A percentile compares a stretch with the other conserved stretches of the same genome.
These are phyloP conservation scores for Onygena corvina DNA, from an alignment of 2,329 filamentous ascomycete species.

Conservation along the genomic window DNA sequence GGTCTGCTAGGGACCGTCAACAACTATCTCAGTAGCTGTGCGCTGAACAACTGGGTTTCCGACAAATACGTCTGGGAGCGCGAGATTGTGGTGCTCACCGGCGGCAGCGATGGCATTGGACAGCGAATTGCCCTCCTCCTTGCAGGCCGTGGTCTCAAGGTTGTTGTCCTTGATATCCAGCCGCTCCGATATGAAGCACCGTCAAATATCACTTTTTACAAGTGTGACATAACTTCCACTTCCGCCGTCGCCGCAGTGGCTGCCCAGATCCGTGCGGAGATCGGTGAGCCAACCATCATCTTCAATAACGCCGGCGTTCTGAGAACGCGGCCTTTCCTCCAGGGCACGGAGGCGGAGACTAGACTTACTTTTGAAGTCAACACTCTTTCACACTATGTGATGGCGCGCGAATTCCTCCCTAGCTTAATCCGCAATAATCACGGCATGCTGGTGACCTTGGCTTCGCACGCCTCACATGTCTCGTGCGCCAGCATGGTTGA, in stretches of 20 bases:
- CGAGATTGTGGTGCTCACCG: constrained; percentile 63
- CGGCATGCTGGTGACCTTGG: constrained; percentile 61
- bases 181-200: constrained; percentile 35
- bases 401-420: constrained; percentile 56
- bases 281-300: constrained; percentile 53
- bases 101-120: constrained; percentile 64
- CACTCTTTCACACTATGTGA: constrained; percentile 53
- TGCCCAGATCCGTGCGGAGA: constrained; percentile 37
- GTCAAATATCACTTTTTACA: constrained; percentile 51
- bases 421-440: constrained; percentile 52
- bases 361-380: constrained; percentile 62
- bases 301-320: constrained; percentile 61
- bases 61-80: constrained; percentile 43
- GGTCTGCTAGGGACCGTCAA: constrained; percentile 41
- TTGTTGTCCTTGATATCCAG: constrained; percentile 61
- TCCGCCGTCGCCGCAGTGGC: constrained; percentile 43
- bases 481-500: constrained; percentile 53
- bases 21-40: constrained; percentile 41
- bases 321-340: constrained; percentile 49
- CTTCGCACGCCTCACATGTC: constrained; percentile 51
- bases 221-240: constrained; percentile 56
- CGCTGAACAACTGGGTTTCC: constrained; percentile 34
- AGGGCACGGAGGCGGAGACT: constrained; percentile 45
- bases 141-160: constrained; percentile 52
- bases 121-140: constrained; percentile 52